Evolutionary conservation across 352 stramenopile species (phyloP).

Genomic region (Thalassiosira sp.): DNA sequence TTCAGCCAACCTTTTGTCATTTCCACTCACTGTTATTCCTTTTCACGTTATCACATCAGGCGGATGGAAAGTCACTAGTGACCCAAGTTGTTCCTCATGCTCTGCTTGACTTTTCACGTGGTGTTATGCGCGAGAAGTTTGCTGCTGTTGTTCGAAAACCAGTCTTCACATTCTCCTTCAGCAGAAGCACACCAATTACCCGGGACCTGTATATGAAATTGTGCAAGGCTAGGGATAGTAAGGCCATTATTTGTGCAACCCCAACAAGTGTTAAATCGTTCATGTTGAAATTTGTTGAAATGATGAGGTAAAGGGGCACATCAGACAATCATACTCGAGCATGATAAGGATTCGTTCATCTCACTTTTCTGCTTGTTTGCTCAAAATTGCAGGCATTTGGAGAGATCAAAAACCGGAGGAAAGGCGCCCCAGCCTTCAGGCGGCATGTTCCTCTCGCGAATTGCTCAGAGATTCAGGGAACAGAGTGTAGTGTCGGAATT

Average conservation of each 20-base stretch:
- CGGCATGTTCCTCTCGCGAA: conserved; percentile 78
- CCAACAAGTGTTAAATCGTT: conserved; percentile 99
- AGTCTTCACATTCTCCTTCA: conserved; percentile 99
- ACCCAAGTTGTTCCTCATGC: conserved; percentile 97
- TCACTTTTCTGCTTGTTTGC: no score
- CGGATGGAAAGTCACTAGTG: conserved; percentile 93
- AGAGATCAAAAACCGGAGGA: conserved; percentile 80
- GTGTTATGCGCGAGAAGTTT: conserved; percentile 97
- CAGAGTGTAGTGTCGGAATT: conserved; percentile 77
- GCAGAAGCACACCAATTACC: conserved; percentile 90
- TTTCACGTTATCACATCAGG: conserved; percentile 29
- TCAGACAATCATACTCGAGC: no score
- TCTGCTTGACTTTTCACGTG: conserved; percentile 97
- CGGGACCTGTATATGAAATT: conserved; percentile 88
- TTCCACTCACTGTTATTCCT: neutral
- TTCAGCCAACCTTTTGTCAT: neutral
- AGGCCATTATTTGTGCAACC: conserved; percentile 96
- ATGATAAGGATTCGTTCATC: no score
- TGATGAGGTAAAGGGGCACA: no score
- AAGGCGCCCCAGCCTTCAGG: conserved; percentile 35
- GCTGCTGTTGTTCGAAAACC: conserved; percentile 96
- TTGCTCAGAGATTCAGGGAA: conserved; percentile 59
- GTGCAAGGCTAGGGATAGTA: conserved; percentile 88
- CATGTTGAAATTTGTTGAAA: conserved; percentile 96
- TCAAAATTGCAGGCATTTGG: no score